Conservation (phyloP, 1,139 yeast genomes). For the Nakaseomyces sp. region DNA sequence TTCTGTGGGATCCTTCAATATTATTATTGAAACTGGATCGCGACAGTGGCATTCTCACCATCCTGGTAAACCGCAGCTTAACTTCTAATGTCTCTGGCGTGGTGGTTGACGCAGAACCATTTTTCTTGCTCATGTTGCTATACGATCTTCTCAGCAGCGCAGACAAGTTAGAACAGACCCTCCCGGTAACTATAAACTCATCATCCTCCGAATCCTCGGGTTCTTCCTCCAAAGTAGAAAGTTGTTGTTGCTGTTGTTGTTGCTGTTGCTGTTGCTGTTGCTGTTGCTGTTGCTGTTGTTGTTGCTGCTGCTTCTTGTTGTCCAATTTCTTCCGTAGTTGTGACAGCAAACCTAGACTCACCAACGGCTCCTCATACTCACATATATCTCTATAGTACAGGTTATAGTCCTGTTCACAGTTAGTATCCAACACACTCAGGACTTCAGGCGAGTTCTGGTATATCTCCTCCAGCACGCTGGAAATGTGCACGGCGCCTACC, state of each 20-base stretch:
- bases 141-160: slow-evolving; percentile 44
- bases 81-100: slow-evolving; percentile 53
- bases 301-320: slow-evolving; percentile 17
- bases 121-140: slow-evolving; percentile 21
- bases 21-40: background rate
- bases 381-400: slow-evolving; percentile 65
- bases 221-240: slow-evolving; percentile 7
- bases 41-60: slow-evolving; percentile 14
- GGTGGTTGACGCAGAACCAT: slow-evolving; percentile 1
- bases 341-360: slow-evolving; percentile 59
- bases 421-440: slow-evolving; percentile 19
- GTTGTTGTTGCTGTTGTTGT: slow-evolving; percentile 3
- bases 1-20: background rate
- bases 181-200: slow-evolving; percentile 49
- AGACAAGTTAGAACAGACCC: slow-evolving; percentile 61
- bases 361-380: slow-evolving; percentile 71
- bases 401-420: slow-evolving; percentile 43
- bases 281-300: too few species aligned
- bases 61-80: slow-evolving; percentile 46
- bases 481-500: slow-evolving; percentile 27
- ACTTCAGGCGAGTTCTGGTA: slow-evolving; percentile 30
- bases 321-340: slow-evolving; percentile 30
- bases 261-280: slow-evolving; percentile 4
- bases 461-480: slow-evolving; percentile 25
- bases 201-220: slow-evolving; percentile 17